These are phyloP conservation scores for Chloris gayana DNA, from an alignment of 176 grass and related monocot species.

Conservation along the genomic window DNA sequence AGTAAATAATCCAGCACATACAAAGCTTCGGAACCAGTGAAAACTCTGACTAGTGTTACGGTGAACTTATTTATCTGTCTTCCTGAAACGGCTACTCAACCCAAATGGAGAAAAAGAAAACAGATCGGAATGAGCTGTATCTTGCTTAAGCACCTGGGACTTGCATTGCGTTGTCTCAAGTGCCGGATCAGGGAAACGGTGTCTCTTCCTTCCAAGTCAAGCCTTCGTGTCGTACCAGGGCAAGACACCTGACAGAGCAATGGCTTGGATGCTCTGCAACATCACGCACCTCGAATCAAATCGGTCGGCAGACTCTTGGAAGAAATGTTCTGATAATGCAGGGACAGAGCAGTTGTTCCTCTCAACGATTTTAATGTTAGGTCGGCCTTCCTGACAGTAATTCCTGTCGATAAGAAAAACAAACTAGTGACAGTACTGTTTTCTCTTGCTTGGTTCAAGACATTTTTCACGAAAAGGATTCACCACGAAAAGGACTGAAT, in stretches of 20 bases:
- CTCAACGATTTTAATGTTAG: not conserved
- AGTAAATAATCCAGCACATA: not conserved
- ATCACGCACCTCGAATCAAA: not conserved
- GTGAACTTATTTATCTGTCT: not conserved
- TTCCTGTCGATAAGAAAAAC: too few relatives aligned
- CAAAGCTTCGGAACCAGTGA: not conserved
- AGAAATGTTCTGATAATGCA: not conserved
- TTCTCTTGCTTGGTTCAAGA: too few relatives aligned
- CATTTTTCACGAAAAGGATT: too few relatives aligned
- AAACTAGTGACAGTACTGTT: too few relatives aligned
- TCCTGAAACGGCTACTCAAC: not conserved
- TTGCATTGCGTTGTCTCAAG: slow-evolving; percentile 23
- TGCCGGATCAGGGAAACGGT: not conserved
- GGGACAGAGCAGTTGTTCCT: not conserved
- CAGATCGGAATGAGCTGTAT: not conserved
- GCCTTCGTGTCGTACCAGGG: not conserved
- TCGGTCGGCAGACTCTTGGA: not conserved
- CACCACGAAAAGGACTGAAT: too few relatives aligned
- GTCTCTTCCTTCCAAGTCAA: slow-evolving; percentile 37
- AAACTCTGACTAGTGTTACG: not conserved
- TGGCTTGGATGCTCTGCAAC: too few relatives aligned
- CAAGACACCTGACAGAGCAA: too few relatives aligned
- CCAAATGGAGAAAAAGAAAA: not conserved
- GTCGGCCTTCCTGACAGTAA: too few relatives aligned
- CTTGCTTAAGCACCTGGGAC: not conserved